Evolutionary conservation across 1,284 basidiomycete genomes (phyloP).

Genomic region (Ganoderma meredithae): DNA sequence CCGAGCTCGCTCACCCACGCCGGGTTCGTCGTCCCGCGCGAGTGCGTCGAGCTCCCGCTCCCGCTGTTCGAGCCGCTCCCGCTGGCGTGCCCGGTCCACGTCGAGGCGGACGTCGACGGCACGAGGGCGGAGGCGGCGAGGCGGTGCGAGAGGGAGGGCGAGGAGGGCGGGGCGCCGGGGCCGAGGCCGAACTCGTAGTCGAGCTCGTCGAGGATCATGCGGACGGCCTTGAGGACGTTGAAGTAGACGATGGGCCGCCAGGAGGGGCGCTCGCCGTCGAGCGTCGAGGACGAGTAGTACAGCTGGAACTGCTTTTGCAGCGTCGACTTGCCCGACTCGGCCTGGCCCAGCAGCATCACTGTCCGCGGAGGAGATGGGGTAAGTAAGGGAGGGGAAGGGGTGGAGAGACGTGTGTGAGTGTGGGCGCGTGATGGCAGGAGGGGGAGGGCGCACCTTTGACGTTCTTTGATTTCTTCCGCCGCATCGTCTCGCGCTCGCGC

Average conservation of each 20-base stretch:
- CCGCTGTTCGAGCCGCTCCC: constrained; percentile 30
- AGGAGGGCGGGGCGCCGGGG: constrained; percentile 26
- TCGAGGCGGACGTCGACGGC: constrained; percentile 22
- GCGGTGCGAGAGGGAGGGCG: constrained; percentile 3
- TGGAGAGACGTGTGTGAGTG: background rate
- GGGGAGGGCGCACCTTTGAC: constrained; percentile 63
- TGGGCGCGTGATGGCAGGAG: background rate
- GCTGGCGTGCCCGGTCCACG: constrained; percentile 15
- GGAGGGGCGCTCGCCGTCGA: constrained; percentile 73
- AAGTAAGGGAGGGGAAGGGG: too few species aligned
- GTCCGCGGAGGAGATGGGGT: background rate
- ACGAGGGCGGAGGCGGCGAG: background rate
- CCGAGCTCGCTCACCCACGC: constrained; percentile 55
- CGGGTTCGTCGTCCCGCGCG: constrained; percentile 31
- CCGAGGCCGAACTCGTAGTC: constrained; percentile 60
- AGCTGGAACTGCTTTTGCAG: constrained; percentile 78
- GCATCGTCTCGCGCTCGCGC: constrained; percentile 59
- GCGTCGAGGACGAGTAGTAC: constrained; percentile 72
- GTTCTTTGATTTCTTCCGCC: constrained; percentile 57
- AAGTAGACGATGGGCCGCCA: constrained; percentile 84
- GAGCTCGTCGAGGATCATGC: constrained; percentile 76
- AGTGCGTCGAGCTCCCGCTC: constrained; percentile 31
- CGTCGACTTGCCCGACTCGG: constrained; percentile 86
- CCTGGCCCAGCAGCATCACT: constrained; percentile 67
- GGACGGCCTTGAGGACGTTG: constrained; percentile 81